phyloP scores from a whole-genome alignment of 805 yeast species.

The Hagleromyces aurorensis region DNA sequence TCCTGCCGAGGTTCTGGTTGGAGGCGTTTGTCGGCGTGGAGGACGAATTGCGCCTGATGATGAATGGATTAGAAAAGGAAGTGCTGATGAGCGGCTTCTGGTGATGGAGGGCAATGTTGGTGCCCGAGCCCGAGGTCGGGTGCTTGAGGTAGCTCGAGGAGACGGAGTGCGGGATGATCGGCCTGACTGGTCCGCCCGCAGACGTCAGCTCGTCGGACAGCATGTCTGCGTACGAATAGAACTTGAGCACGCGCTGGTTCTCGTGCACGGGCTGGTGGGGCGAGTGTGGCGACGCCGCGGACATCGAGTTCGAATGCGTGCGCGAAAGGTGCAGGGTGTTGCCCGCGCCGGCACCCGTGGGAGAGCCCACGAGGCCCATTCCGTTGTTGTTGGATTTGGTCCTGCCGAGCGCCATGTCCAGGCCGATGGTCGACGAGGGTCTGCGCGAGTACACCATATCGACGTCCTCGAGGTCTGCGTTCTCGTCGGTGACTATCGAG shows the following conservation, averaged over 20 bases:
- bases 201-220: constrained; percentile 52
- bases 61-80: constrained; percentile 20
- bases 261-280: constrained; percentile 3
- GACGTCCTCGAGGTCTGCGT: constrained; percentile 56
- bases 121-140: constrained; percentile 1
- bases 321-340: constrained; percentile 5
- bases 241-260: constrained; percentile 32
- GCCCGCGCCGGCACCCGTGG: no score
- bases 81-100: constrained; percentile 9
- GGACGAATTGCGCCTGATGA: constrained; percentile 8
- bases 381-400: constrained; percentile 23
- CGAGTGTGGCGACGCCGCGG: constrained; percentile 15
- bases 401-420: constrained; percentile 34
- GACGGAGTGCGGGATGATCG: constrained; percentile 41
- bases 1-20: constrained; percentile 7
- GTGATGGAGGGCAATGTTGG: constrained; percentile 8
- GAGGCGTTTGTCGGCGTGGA: constrained; percentile 7
- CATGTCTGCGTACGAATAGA: constrained; percentile 77
- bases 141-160: constrained; percentile 28
- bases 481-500: constrained; percentile 48
- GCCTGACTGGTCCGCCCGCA: constrained; percentile 44
- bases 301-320: constrained; percentile 4
- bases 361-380: neutral
- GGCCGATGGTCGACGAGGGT: constrained; percentile 46
- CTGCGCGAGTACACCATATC: constrained; percentile 63